Base-by-base conservation (phyloP, 306 rosid species). In the Malus asiatica region DNA sequence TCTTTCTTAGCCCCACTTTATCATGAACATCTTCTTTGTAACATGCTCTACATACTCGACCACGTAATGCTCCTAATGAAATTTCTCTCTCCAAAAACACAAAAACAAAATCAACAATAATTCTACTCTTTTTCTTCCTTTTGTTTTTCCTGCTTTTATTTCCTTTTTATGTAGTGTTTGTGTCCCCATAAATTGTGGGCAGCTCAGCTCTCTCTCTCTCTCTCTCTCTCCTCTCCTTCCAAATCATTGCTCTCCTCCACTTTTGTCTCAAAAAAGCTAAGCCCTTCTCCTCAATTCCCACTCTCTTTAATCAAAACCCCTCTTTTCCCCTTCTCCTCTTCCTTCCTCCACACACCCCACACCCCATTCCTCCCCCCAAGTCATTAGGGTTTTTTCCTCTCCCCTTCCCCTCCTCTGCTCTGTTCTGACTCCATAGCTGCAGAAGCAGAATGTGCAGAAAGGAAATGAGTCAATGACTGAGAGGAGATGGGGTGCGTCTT, bases 401-500 rank as follows among this genome's bases (percentile, higher is more conserved):
- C 11, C 40, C 33, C 16, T 61, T 19, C 16, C 59, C 58, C 22
- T 66, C 16, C 40, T 22, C 16, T 57, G 29, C 12, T 52, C 48
- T 73, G 59, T 53, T 60, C 69, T 61, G 68, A 58, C 58, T 52
- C 69, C 66, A 8, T 32, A 23, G 79, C 66, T 14, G 63, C 27
- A 42, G 22, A 66, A 79, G 85, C 74, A 45, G 30, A 76, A 81
- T 68, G 81, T 73, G 85, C 73, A 55, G 51, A 71, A 29, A 48
- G 45, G 81, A 69, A 20, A 72, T 83, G 86, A 77, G 84, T 84
- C 84, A 67, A 90, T 87, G 93, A 80, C 85, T 70, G 69, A 68
- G 76, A 88, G 82, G 86, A 83, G 32, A 96, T 96, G 98, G 98
- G 98, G 60, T 96, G 96, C 75, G 93, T 88, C 77, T 92, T 96